These are phyloP conservation scores for Blastobotrys persicus DNA, from an alignment of 1,139 yeast species.

Conservation along the genomic window DNA sequence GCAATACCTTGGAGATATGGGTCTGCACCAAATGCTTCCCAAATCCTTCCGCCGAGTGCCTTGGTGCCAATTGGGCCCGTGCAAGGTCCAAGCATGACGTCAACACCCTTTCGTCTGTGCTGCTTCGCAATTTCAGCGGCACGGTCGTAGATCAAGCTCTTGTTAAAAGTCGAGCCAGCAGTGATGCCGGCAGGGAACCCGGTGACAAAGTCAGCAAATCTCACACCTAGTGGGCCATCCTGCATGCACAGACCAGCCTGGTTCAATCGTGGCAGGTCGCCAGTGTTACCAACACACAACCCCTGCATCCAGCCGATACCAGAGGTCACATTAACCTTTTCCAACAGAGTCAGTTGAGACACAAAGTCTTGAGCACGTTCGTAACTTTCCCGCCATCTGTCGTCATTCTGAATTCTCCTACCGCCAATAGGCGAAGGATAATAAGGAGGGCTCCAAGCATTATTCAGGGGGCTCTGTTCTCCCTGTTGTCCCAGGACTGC, in stretches of 20 bases:
- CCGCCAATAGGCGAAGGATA: constrained; percentile 36
- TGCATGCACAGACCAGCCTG: constrained; percentile 60
- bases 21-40: constrained; percentile 67
- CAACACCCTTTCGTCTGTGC: constrained; percentile 56
- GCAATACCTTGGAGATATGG: constrained; percentile 60
- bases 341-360: constrained; percentile 54
- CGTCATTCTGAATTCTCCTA: constrained; percentile 26
- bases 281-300: constrained; percentile 65
- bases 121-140: constrained; percentile 61
- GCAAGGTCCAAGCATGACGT: constrained; percentile 59
- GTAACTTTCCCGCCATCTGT: constrained; percentile 28
- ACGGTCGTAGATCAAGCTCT: constrained; percentile 49
- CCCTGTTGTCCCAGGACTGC: background rate
- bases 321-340: constrained; percentile 61
- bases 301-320: constrained; percentile 69
- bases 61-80: constrained; percentile 63
- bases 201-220: constrained; percentile 57
- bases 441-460: constrained; percentile 22
- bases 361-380: constrained; percentile 53
- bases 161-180: constrained; percentile 58
- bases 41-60: constrained; percentile 63
- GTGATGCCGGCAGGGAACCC: constrained; percentile 61
- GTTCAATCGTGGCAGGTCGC: constrained; percentile 54
- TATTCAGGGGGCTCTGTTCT: background rate
- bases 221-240: constrained; percentile 64